These are phyloP conservation scores for Umbilicus rupestris DNA, from an alignment of 164 flowering plant genomes.

Conservation along the genomic window DNA sequence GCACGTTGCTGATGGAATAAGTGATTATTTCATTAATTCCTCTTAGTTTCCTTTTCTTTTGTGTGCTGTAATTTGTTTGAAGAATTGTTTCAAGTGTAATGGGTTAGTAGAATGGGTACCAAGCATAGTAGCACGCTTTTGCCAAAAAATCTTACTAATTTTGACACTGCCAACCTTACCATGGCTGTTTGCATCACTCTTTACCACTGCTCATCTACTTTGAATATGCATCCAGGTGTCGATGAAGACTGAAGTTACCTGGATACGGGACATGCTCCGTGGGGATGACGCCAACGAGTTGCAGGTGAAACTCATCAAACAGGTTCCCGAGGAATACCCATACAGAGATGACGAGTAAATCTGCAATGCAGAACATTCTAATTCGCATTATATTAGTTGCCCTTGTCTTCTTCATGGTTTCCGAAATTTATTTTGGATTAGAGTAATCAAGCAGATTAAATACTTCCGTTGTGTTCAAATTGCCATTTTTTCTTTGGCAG, in stretches of 20 bases:
- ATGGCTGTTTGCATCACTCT: not conserved
- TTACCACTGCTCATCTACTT: not conserved
- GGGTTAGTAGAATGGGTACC: not conserved
- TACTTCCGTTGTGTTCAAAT: too few relatives aligned
- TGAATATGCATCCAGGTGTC: slow-evolving; percentile 54
- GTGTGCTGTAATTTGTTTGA: not conserved
- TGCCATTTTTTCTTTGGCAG: too few relatives aligned
- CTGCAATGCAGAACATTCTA: not conserved
- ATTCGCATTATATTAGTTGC: not conserved
- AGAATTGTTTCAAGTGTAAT: not conserved
- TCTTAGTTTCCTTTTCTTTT: not conserved
- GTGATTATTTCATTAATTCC: not conserved
- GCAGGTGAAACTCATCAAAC: slow-evolving; percentile 88
- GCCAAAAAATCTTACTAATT: not conserved
- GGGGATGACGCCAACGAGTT: slow-evolving; percentile 91
- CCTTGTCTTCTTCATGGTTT: too few relatives aligned
- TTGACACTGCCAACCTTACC: not conserved
- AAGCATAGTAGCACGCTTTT: not conserved
- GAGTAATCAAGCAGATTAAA: too few relatives aligned
- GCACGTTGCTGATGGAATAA: not conserved
- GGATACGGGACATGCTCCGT: slow-evolving; percentile 87
- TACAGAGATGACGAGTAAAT: slow-evolving; percentile 92
- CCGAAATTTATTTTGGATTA: too few relatives aligned
- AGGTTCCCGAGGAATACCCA: slow-evolving; percentile 94
- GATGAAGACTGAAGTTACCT: slow-evolving; percentile 92